Evolutionary conservation across 106 monocot species (phyloP), one percentile per base, ranked within the genome.

Genomic region (Dendrobium officinale): DNA sequence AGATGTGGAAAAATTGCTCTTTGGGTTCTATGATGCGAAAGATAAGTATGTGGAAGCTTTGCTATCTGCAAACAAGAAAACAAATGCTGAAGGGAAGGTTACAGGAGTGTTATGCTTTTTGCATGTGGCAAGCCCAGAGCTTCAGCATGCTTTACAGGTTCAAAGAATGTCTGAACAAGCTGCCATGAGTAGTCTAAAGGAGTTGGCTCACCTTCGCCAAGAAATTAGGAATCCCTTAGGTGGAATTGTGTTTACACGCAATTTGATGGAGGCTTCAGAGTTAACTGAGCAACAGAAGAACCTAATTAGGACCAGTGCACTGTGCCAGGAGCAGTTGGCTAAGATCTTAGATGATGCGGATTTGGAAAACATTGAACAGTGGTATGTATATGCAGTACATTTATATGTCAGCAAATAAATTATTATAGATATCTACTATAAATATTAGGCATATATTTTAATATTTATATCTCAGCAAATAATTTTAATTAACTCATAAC

Each of bases 81-180:
- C 68, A 13, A 79, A 90, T 79, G 77, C 83, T 73, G 93, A 90
- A 76, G 96, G 90, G 67, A 88, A 74, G 74, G 90, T 90, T 40
- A 92, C 87, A 4, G 96, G 96, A 26, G 93, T 80, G 8, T 74
- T 96, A 31, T 96, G 91, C 80, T 96, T 96, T 86, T 81, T 96
- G 82, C 92, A 90, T 79, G 76, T 92, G 44, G 87, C 92, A 20
- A 96, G 90, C 72, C 87, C 90, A 55, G 93, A 96, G 78, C 88
- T 94, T 80, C 91, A 84, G 61, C 90, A 90, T 82, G 90, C 92
- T 10, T 79, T 96, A 77, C 84, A 86, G 77, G 80, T 88, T 76
- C 96, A 94, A 74, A 87, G 77, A 81, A 73, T 83, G 86, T 92
- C 90, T 27, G 88, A 93, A 61, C 85, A 86, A 44, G 90, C 85